Conservation (phyloP, 176 grass and related monocot species). For the Secale cereale region DNA sequence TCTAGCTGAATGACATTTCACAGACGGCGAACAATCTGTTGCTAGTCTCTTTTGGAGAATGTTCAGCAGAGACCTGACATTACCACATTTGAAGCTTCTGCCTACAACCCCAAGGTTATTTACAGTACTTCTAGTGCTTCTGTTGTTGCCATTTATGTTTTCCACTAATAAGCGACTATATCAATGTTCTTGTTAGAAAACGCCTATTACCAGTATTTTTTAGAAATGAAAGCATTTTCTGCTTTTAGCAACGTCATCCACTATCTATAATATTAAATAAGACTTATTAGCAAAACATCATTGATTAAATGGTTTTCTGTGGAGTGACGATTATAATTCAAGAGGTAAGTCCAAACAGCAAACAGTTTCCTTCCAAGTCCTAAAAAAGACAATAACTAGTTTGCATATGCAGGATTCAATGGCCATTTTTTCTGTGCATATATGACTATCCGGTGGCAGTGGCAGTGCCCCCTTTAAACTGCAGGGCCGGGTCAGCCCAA, state of each 20-base stretch:
- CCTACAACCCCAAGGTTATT: slow-evolving; percentile 73
- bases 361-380: no score
- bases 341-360: no score
- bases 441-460: background rate
- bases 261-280: no score
- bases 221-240: background rate
- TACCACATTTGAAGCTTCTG: slow-evolving; percentile 70
- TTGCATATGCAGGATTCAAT: no score
- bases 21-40: background rate
- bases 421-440: background rate
- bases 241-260: no score
- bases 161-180: background rate
- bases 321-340: no score
- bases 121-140: slow-evolving; percentile 43
- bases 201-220: background rate
- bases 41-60: slow-evolving; percentile 13
- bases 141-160: slow-evolving; percentile 12
- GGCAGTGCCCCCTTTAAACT: background rate
- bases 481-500: background rate
- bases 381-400: no score
- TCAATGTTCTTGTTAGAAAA: background rate
- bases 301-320: no score
- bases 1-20: slow-evolving; percentile 25
- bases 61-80: slow-evolving; percentile 31
- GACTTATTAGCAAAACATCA: no score